phyloP scores from a whole-genome alignment of 1,284 basidiomycete species.

The Flammula alnicola region DNA sequence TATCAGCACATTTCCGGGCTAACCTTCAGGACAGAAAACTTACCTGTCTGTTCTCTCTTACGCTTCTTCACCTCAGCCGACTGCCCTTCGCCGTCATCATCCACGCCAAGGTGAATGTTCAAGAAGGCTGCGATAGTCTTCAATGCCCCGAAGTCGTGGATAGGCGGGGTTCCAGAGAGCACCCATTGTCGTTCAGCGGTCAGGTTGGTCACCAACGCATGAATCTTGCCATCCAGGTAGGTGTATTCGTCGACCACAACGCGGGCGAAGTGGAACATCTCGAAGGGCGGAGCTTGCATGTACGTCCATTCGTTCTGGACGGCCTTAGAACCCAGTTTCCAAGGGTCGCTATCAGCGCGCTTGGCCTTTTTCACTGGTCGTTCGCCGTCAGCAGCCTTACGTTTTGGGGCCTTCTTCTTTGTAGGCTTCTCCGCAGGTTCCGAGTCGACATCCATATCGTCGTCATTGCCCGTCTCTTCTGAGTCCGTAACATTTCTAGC shows the following conservation, averaged over 20 bases:
- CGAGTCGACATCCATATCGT: conserved; percentile 65
- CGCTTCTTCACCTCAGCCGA: conserved; percentile 80
- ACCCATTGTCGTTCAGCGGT: conserved; percentile 89
- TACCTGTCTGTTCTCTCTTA: conserved; percentile 83
- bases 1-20: not conserved
- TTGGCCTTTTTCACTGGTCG: conserved; percentile 66
- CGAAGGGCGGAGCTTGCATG: conserved; percentile 83
- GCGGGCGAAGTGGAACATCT: conserved; percentile 91
- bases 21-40: conserved; percentile 21
- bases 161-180: conserved; percentile 94
- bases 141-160: conserved; percentile 88
- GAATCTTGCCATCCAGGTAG: conserved; percentile 83
- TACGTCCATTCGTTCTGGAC: conserved; percentile 79
- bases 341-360: conserved; percentile 76
- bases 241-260: conserved; percentile 96
- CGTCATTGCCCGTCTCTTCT: conserved; percentile 36
- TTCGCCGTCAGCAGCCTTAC: conserved; percentile 52
- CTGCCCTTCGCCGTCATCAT: conserved; percentile 86
- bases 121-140: conserved; percentile 91
- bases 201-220: conserved; percentile 79
- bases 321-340: conserved; percentile 70
- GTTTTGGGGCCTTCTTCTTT: conserved; percentile 49
- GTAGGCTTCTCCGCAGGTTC: conserved; percentile 42
- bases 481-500: conserved; percentile 44
- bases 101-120: conserved; percentile 85